Evolutionary conservation across 148 eudicot genomes (phyloP).

Genomic region (Arbutus unedo): DNA sequence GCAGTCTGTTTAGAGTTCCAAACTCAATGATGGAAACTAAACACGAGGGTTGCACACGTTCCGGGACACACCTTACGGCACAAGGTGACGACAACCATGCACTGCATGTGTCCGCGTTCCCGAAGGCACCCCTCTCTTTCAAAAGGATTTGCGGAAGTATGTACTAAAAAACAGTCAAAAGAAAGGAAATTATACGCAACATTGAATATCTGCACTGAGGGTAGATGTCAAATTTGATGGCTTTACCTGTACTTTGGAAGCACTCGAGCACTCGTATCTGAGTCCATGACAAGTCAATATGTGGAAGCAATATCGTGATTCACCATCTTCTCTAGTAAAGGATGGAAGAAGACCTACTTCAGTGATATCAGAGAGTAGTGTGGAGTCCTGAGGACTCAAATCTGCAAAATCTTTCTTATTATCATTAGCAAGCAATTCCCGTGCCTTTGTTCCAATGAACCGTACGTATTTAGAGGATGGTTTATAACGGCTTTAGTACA

Average conservation of each 20-base stretch:
- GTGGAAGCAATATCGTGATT: slow-evolving; percentile 64
- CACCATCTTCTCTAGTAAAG: slow-evolving; percentile 65
- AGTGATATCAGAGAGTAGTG: slow-evolving; percentile 69
- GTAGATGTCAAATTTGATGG: background rate
- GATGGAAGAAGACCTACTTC: slow-evolving; percentile 73
- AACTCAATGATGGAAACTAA: too few relatives aligned
- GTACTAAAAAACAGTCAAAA: background rate
- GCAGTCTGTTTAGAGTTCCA: background rate
- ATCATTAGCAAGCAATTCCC: slow-evolving; percentile 1
- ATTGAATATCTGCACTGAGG: background rate
- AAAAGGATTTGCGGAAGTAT: too few relatives aligned
- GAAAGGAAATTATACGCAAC: too few relatives aligned
- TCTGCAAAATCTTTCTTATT: slow-evolving; percentile 41
- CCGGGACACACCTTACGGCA: too few relatives aligned
- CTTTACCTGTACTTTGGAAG: slow-evolving; percentile 67
- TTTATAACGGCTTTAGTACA: background rate
- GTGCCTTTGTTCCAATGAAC: background rate
- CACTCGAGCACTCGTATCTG: slow-evolving; percentile 76
- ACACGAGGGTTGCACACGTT: too few relatives aligned
- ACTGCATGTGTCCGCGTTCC: too few relatives aligned
- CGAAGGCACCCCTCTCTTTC: too few relatives aligned
- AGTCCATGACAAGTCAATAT: slow-evolving; percentile 70
- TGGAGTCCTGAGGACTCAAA: slow-evolving; percentile 89
- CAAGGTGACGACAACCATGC: too few relatives aligned
- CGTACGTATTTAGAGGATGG: too few relatives aligned